Conservation (phyloP, 2,329 filamentous ascomycete genomes). For the Neodidymelliopsis sp. region DNA sequence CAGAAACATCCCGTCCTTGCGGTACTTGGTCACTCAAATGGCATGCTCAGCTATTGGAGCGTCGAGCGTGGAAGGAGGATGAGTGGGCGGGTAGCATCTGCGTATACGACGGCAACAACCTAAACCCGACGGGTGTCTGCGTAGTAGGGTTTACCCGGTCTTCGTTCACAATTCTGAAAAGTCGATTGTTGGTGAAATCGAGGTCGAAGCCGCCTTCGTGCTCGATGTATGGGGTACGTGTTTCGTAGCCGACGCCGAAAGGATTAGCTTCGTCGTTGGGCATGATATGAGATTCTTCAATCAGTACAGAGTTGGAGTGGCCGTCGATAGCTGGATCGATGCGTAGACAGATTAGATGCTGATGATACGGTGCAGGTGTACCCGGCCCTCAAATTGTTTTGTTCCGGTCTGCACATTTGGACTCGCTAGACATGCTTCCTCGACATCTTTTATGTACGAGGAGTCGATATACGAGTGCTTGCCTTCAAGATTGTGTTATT, state of each 20-base stretch:
- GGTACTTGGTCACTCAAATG: slow-evolving; percentile 38
- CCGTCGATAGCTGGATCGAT: slow-evolving; percentile 55
- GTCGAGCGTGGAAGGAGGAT: slow-evolving; percentile 29
- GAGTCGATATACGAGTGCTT: slow-evolving; percentile 59
- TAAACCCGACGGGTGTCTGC: slow-evolving; percentile 60
- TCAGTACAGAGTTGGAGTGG: slow-evolving; percentile 41
- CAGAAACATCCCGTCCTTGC: slow-evolving; percentile 35
- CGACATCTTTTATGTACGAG: slow-evolving; percentile 58
- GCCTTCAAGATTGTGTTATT: slow-evolving; percentile 47
- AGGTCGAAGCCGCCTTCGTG: slow-evolving; percentile 28
- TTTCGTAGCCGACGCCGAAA: slow-evolving; percentile 34
- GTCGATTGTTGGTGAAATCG: slow-evolving; percentile 39
- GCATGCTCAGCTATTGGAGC: slow-evolving; percentile 37
- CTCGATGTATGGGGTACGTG: slow-evolving; percentile 18
- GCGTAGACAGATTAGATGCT: slow-evolving; percentile 55
- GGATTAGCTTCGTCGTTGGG: slow-evolving; percentile 23
- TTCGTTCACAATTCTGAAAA: slow-evolving; percentile 60
- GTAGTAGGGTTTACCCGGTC: slow-evolving; percentile 57
- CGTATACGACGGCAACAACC: slow-evolving; percentile 51
- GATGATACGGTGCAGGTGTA: slow-evolving; percentile 54
- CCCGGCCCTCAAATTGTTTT: slow-evolving; percentile 44
- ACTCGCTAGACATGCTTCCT: slow-evolving; percentile 57
- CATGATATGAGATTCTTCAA: slow-evolving; percentile 36
- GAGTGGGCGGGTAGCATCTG: slow-evolving; percentile 37
- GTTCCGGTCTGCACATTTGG: slow-evolving; percentile 55